A percentile compares a stretch with the other conserved stretches of the same genome.
These are phyloP conservation scores for Ophiorrhiza pumila DNA, from an alignment of 257 asterid species.

Conservation along the genomic window DNA sequence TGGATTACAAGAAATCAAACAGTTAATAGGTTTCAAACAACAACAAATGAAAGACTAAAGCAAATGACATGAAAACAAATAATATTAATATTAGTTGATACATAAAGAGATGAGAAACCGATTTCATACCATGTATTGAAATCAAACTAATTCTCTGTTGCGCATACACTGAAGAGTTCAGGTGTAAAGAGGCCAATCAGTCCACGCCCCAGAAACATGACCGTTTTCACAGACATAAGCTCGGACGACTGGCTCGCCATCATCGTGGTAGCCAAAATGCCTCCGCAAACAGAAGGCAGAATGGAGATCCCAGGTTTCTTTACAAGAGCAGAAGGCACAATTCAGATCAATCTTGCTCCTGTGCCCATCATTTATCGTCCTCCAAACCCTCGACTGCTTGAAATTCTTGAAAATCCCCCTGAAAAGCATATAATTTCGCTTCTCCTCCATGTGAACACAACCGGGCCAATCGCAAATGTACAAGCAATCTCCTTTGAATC, in stretches of 20 bases:
- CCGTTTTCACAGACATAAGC: slow-evolving; percentile 94
- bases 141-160: neutral
- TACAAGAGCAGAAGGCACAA: slow-evolving; percentile 67
- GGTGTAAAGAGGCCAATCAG: slow-evolving; percentile 84
- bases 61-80: neutral
- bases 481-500: slow-evolving; percentile 76
- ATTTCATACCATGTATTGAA: neutral
- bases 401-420: slow-evolving; percentile 83
- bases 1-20: neutral
- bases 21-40: neutral
- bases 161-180: slow-evolving; percentile 28
- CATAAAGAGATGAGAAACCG: neutral
- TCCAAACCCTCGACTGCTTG: slow-evolving; percentile 89
- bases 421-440: slow-evolving; percentile 82
- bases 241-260: slow-evolving; percentile 88
- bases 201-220: slow-evolving; percentile 96
- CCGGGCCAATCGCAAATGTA: slow-evolving; percentile 95
- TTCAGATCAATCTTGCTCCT: slow-evolving; percentile 51
- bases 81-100: neutral
- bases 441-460: slow-evolving; percentile 79
- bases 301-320: slow-evolving; percentile 80
- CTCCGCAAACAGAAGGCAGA: slow-evolving; percentile 82
- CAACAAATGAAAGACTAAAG: neutral
- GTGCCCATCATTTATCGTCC: slow-evolving; percentile 80
- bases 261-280: slow-evolving; percentile 78